These are phyloP conservation scores for Colletotrichum destructivum DNA, from an alignment of 2,329 filamentous ascomycete genomes.

Conservation along the genomic window DNA sequence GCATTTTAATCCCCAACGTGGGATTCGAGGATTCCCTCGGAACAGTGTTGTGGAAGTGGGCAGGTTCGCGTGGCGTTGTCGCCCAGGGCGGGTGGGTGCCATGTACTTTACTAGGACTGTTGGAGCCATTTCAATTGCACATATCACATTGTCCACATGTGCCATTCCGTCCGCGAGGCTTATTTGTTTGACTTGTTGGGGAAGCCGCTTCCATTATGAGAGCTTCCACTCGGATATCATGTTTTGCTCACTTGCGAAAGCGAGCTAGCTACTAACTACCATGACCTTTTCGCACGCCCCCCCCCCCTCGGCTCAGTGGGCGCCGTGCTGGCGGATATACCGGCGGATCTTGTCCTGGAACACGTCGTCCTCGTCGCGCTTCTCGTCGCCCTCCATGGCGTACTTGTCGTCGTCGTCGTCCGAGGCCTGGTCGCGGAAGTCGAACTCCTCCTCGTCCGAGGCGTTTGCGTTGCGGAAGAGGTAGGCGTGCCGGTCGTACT, in stretches of 20 bases:
- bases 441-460: slow-evolving; percentile 70
- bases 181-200: too few relatives aligned
- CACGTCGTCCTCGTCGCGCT: slow-evolving; percentile 48
- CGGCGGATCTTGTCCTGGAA: slow-evolving; percentile 46
- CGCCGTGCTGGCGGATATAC: slow-evolving; percentile 43
- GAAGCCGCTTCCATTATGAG: background rate
- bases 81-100: background rate
- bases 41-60: background rate
- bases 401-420: slow-evolving; percentile 53
- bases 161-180: background rate
- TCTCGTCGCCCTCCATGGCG: slow-evolving; percentile 56
- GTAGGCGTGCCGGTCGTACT: slow-evolving; percentile 68
- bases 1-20: background rate
- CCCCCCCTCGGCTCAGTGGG: background rate
- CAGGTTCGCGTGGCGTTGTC: background rate
- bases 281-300: background rate
- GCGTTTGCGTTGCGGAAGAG: slow-evolving; percentile 67
- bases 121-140: slow-evolving; percentile 26
- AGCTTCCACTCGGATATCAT: background rate
- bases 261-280: background rate
- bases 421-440: slow-evolving; percentile 56
- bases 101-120: background rate
- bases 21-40: background rate
- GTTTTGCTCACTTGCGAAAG: background rate
- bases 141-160: background rate